Percentiles rank a stretch among this genome's conserved stretches.
Conservation (phyloP, 2,329 filamentous ascomycete genomes). For the Scopulariopsis brevicaulis region DNA sequence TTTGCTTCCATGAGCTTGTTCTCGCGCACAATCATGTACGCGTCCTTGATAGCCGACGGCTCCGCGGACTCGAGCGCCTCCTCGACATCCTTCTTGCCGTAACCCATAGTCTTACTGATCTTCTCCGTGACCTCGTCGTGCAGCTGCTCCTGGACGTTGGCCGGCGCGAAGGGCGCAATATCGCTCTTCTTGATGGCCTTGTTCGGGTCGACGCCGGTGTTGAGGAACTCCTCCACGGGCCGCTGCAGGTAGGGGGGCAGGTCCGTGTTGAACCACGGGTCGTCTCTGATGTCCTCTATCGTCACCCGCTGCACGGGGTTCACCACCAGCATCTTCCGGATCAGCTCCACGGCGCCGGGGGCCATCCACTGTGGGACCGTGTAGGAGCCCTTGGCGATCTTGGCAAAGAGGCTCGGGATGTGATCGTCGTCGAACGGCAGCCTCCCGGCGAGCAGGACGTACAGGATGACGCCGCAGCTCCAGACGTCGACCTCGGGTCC, state of each 20-base stretch:
- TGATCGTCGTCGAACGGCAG: conserved; percentile 98
- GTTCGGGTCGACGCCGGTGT: conserved; percentile 87
- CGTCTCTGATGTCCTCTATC: conserved; percentile 83
- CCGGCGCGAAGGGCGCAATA: conserved; percentile 67
- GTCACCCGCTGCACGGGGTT: conserved; percentile 92
- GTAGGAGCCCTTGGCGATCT: conserved; percentile 91
- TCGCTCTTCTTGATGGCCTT: conserved; percentile 78
- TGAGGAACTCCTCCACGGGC: conserved; percentile 82
- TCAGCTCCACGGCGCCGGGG: conserved; percentile 67
- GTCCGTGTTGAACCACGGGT: conserved; percentile 88
- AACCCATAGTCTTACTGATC: conserved; percentile 96
- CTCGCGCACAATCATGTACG: conserved; percentile 94
- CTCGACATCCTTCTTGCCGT: conserved; percentile 87
- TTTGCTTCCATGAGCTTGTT: conserved; percentile 96
- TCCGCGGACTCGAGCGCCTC: conserved; percentile 87
- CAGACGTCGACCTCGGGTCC: conserved; percentile 97
- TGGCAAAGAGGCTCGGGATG: conserved; percentile 93
- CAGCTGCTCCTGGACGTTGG: conserved; percentile 75
- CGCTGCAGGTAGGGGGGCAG: conserved; percentile 78
- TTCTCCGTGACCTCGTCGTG: conserved; percentile 90
- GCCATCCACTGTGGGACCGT: conserved; percentile 88
- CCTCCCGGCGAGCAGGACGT: conserved; percentile 68
- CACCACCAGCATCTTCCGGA: conserved; percentile 88
- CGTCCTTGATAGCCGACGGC: conserved; percentile 96
- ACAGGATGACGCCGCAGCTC: conserved; percentile 90